Conservation (phyloP, 148 eudicot species). For the Rhododendron henanense region DNA sequence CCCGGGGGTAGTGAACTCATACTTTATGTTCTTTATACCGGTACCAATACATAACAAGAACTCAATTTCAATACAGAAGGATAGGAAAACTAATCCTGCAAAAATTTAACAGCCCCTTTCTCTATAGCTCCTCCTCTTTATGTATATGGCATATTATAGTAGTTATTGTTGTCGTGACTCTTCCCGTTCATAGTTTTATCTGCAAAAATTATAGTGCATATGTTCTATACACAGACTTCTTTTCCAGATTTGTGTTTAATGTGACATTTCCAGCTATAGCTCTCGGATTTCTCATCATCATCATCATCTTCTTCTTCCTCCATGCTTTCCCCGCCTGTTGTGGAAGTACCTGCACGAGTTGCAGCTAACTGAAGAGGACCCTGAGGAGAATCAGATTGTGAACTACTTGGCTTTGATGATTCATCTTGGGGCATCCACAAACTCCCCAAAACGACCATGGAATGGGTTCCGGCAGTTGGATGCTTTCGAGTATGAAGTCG, state of each 20-base stretch:
- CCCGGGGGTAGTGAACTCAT: not conserved
- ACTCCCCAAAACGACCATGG: conserved; percentile 22
- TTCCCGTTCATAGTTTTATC: conserved; percentile 23
- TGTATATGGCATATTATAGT: conserved; percentile 13
- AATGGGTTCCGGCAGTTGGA: conserved; percentile 26
- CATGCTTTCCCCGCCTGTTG: conserved; percentile 44
- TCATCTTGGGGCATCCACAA: conserved; percentile 32
- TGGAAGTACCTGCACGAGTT: conserved; percentile 33
- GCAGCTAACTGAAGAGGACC: conserved; percentile 54
- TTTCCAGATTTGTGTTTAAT: conserved; percentile 22
- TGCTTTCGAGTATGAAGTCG: conserved; percentile 61
- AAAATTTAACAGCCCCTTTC: conserved; percentile 32
- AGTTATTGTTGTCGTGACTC: conserved; percentile 8
- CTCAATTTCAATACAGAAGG: conserved; percentile 23
- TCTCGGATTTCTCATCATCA: conserved; percentile 42
- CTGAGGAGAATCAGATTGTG: conserved; percentile 67
- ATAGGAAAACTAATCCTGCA: conserved; percentile 47
- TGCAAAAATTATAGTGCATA: conserved; percentile 40
- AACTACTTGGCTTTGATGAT: conserved; percentile 42
- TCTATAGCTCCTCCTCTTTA: conserved; percentile 19
- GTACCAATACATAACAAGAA: conserved; percentile 13
- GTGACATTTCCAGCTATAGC: conserved; percentile 42
- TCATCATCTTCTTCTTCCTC: conserved; percentile 20
- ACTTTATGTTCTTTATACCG: conserved; percentile 19
- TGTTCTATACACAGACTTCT: conserved; percentile 33